phyloP scores from a whole-genome alignment of 2,329 filamentous ascomycete genomes.

The Paraphaeosphaeria minitans region DNA sequence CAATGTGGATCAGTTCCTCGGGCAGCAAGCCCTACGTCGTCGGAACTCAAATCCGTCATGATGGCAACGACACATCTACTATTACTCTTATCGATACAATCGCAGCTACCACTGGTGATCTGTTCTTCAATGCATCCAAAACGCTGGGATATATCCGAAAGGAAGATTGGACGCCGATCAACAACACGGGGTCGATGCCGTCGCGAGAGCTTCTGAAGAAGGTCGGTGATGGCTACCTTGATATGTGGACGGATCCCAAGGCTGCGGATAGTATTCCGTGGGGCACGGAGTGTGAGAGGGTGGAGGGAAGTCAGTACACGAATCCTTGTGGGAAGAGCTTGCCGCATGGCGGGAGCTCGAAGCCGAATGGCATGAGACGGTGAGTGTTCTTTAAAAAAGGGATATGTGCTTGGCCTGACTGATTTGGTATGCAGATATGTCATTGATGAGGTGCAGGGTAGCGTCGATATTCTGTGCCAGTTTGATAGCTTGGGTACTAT shows the following conservation, averaged over 20 bases:
- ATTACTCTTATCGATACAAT: slow-evolving; percentile 36
- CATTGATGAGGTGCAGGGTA: slow-evolving; percentile 35
- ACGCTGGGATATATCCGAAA: slow-evolving; percentile 33
- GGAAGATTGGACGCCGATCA: slow-evolving; percentile 32
- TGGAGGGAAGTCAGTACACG: slow-evolving; percentile 32
- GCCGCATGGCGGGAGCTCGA: slow-evolving; percentile 31
- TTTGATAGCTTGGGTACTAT: slow-evolving; percentile 36
- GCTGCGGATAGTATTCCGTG: slow-evolving; percentile 36
- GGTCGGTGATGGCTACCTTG: slow-evolving; percentile 35
- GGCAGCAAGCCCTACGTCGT: slow-evolving; percentile 34
- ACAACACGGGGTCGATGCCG: slow-evolving; percentile 21
- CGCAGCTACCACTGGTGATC: slow-evolving; percentile 34
- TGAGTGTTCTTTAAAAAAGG: slow-evolving; percentile 1
- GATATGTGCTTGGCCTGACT: neutral
- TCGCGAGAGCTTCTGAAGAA: slow-evolving; percentile 33
- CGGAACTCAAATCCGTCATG: slow-evolving; percentile 33
- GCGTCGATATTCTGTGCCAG: slow-evolving; percentile 37
- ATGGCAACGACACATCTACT: slow-evolving; percentile 26
- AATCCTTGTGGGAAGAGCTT: slow-evolving; percentile 32
- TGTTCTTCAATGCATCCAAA: slow-evolving; percentile 38
- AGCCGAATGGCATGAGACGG: slow-evolving; percentile 34
- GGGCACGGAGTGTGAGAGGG: slow-evolving; percentile 36
- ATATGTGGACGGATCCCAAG: slow-evolving; percentile 40
- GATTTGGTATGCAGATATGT: slow-evolving; percentile 24
- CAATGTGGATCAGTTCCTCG: slow-evolving; percentile 31